Conservation (phyloP, 192 early-diverging fungal species). For the Coemansia sp. region DNA sequence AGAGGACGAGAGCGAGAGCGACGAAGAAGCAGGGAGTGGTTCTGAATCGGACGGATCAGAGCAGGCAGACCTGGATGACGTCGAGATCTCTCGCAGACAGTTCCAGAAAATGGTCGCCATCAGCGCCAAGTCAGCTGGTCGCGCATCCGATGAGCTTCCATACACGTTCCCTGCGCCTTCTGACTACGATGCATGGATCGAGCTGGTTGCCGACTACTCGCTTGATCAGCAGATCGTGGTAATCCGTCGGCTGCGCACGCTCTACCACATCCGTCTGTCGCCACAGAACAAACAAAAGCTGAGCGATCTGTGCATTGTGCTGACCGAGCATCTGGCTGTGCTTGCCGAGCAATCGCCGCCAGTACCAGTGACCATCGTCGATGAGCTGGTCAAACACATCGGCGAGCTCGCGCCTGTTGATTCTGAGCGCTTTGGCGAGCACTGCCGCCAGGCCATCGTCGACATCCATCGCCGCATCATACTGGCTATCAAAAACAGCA, state of each 20-base stretch:
- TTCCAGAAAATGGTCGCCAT: conserved; percentile 50
- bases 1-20: conserved; percentile 39
- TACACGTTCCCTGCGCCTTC: conserved; percentile 85
- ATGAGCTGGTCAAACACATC: conserved; percentile 63
- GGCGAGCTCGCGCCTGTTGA: conserved; percentile 66
- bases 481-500: conserved; percentile 18
- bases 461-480: conserved; percentile 58
- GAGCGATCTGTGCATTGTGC: conserved; percentile 62
- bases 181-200: conserved; percentile 69
- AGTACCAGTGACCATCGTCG: conserved; percentile 53
- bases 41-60: conserved; percentile 16
- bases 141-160: conserved; percentile 62
- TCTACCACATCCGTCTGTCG: conserved; percentile 82
- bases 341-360: conserved; percentile 62
- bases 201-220: conserved; percentile 63
- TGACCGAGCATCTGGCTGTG: conserved; percentile 72
- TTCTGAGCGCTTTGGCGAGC: conserved; percentile 60
- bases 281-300: conserved; percentile 81
- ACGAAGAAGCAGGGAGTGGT: conserved; percentile 33
- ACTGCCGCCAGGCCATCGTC: conserved; percentile 58
- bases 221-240: conserved; percentile 73
- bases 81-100: conserved; percentile 59
- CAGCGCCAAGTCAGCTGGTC: background rate
- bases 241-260: conserved; percentile 77
- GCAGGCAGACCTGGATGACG: conserved; percentile 2